Evolutionary conservation across 2,329 filamentous ascomycete genomes (phyloP), one percentile per base, ranked within the genome.

Genomic region (Furcasterigmium sp.): DNA sequence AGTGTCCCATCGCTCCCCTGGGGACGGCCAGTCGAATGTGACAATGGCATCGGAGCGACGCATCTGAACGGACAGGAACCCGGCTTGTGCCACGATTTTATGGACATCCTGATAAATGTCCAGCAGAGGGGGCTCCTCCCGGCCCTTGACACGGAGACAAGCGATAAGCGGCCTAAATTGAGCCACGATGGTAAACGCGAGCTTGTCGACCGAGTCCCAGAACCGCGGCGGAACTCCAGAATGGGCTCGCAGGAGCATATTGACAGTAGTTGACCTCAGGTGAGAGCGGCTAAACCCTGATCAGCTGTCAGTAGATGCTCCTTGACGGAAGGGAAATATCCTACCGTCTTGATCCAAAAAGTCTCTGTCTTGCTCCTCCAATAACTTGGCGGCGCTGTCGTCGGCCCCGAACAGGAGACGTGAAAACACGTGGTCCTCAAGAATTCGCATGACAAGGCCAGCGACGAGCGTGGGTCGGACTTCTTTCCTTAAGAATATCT

Each of bases 341-440:
- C n/a, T 42, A 62, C 60, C 60, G 46, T 62, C 59, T 25, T 49
- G 25, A 25, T 49, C 34, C n/a, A 57, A 44, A 29, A 59, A 51
- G 2, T 47, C 47, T 20, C 38, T 39, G 36, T 63, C 60, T 9
- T 52, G 51, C 11, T 45, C 45, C 9, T n/a, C n/a, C n/a, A n/a
- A n/a, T n/a, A n/a, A n/a, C n/a, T n/a, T n/a, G n/a, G n/a, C n/a
- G n/a, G n/a, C n/a, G n/a, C n/a, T n/a, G n/a, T n/a, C n/a, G n/a
- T n/a, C 23, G 17, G 61, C 59, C 10, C 61, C 62, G 46, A 64
- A 64, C 3, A 64, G 49, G 8, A 60, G 47, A 11, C 44, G 39
- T 6, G 55, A 56, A 15, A 64, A 59, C 15, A 61, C 47, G 1
- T 53, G 40, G 4, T 44, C 45, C 9, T 58, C 52, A 14, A 62